Evolutionary conservation across 148 eudicot genomes (phyloP).

Genomic region (Gaultheria prostrata): DNA sequence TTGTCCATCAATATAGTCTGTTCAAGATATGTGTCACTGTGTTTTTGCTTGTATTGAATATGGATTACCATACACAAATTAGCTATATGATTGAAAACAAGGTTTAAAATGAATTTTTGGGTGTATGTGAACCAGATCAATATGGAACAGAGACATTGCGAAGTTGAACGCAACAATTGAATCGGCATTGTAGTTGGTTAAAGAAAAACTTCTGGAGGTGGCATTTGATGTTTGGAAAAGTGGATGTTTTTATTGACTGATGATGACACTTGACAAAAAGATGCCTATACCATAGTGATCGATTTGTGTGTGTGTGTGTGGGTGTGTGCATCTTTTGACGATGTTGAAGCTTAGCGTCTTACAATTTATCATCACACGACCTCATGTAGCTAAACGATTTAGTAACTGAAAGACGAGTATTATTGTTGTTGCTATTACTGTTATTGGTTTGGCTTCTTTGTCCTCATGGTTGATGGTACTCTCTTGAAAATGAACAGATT

Average conservation of each 20-base stretch:
- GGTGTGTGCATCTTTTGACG: not conserved
- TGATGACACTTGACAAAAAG: not conserved
- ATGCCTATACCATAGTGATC: not conserved
- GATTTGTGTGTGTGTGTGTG: not conserved
- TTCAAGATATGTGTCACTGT: not conserved
- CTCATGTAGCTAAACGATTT: not conserved
- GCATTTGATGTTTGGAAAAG: not conserved
- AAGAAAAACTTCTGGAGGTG: not conserved
- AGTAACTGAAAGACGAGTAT: not conserved
- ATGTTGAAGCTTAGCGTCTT: not conserved
- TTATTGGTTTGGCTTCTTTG: not conserved
- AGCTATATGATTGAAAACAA: not conserved
- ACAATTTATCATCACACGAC: not conserved
- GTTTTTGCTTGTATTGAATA: conserved; percentile 6
- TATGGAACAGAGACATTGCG: not conserved
- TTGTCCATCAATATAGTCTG: not conserved
- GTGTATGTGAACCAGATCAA: not conserved
- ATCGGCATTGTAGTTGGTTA: not conserved
- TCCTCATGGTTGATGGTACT: not conserved
- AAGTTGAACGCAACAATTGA: not conserved
- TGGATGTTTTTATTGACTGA: not conserved
- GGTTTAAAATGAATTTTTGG: not conserved
- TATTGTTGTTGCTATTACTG: not conserved
- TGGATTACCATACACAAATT: not conserved
- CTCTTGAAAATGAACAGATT: not conserved